Conservation (phyloP, 2,329 filamentous ascomycete species). For the Ceratocystis harringtonii region DNA sequence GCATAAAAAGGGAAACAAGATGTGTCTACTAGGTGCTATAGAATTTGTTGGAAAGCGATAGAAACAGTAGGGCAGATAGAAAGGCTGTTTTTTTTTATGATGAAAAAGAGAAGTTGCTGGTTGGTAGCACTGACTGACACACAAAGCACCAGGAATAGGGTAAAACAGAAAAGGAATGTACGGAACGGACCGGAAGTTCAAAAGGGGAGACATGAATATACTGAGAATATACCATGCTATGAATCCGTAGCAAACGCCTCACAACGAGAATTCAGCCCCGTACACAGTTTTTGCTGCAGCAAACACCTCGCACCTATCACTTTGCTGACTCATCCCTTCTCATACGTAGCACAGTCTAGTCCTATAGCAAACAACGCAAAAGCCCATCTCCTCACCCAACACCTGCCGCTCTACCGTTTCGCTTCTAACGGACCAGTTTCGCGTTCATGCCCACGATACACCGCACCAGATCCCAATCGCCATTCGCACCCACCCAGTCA, state of each 20-base stretch:
- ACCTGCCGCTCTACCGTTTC: neutral
- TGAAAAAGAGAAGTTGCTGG: neutral
- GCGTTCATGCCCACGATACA: slow-evolving; percentile 88
- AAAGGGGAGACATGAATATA: slow-evolving; percentile 4
- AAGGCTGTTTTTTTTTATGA: neutral
- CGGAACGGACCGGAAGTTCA: slow-evolving; percentile 1
- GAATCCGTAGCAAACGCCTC: neutral
- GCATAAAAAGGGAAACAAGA: neutral
- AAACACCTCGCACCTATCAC: neutral
- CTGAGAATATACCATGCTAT: neutral
- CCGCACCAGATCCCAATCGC: slow-evolving; percentile 79
- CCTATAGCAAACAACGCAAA: too few species aligned
- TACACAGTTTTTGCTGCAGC: neutral
- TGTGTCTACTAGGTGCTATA: neutral
- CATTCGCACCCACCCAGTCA: slow-evolving; percentile 78
- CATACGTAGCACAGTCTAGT: neutral
- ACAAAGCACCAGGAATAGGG: neutral
- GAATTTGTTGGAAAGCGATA: neutral
- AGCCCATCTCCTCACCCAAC: neutral
- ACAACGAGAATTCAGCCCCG: neutral
- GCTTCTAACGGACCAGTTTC: slow-evolving; percentile 36
- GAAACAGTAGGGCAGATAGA: neutral
- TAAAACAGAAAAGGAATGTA: neutral
- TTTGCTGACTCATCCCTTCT: neutral
- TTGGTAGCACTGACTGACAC: neutral